A percentile compares a stretch with the other conserved stretches of the same genome.
Conservation (phyloP, 768 basidiomycete genomes). For the Leccinum arenicola region DNA sequence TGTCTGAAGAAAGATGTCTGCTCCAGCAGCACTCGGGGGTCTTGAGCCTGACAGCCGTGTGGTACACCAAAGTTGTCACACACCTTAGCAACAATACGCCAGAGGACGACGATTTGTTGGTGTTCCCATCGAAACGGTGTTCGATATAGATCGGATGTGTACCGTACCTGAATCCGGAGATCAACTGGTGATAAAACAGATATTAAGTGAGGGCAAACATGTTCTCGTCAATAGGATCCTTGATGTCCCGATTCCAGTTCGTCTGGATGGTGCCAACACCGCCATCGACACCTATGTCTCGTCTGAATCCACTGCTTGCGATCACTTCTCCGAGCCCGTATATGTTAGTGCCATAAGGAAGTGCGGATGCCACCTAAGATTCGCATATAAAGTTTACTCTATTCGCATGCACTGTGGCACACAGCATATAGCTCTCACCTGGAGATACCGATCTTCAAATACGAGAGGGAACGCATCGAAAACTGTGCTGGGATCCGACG, state of each 20-base stretch:
- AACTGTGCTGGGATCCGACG: conserved; percentile 47
- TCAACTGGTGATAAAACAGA: neutral
- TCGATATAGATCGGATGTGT: conserved; percentile 68
- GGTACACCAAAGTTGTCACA: conserved; percentile 1
- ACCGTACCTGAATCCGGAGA: conserved; percentile 48
- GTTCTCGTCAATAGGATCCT: conserved; percentile 64
- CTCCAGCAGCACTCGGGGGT: conserved; percentile 52
- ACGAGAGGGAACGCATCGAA: conserved; percentile 65
- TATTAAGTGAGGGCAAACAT: conserved; percentile 35
- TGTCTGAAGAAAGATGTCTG: conserved; percentile 64
- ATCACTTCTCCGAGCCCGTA: conserved; percentile 77
- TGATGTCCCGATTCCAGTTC: conserved; percentile 60
- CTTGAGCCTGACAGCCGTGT: conserved; percentile 1
- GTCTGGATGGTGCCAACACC: conserved; percentile 56
- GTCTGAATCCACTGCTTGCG: conserved; percentile 63
- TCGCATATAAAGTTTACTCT: neutral
- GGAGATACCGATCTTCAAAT: conserved; percentile 77
- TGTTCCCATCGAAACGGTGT: conserved; percentile 54
- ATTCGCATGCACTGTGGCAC: neutral
- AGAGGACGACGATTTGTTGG: conserved; percentile 55
- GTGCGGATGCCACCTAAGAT: conserved; percentile 53
- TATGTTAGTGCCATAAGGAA: conserved; percentile 63
- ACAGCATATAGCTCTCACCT: conserved; percentile 35
- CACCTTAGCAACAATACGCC: conserved; percentile 73
- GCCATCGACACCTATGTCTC: conserved; percentile 51